phyloP scores from a whole-genome alignment of 140 eudicot species.

The Cichorium intybus region DNA sequence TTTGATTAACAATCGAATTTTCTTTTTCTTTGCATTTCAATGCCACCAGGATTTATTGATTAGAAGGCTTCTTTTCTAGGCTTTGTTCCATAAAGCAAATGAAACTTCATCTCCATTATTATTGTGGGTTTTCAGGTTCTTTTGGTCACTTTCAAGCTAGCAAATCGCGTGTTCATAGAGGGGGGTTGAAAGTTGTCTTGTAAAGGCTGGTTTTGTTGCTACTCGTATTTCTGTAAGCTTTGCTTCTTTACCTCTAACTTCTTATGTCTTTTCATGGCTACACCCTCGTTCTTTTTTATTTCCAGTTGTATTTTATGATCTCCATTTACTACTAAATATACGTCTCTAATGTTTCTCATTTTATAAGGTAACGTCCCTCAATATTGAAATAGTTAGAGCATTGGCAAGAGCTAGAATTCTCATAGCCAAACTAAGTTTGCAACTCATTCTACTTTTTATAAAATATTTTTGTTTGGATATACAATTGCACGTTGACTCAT shows the following conservation, averaged over 20 bases:
- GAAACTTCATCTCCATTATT: not conserved
- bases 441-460: not conserved
- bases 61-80: too few relatives aligned
- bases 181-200: conserved; percentile 66
- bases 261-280: not conserved
- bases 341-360: not conserved
- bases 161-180: conserved; percentile 92
- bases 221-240: conserved; percentile 86
- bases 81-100: not conserved
- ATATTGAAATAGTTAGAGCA: conserved; percentile 93
- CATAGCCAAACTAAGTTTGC: too few relatives aligned
- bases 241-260: not conserved
- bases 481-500: not conserved
- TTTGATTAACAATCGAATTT: not conserved
- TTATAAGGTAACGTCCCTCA: conserved; percentile 89
- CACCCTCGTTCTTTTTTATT: too few relatives aligned
- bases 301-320: too few relatives aligned
- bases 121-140: conserved; percentile 58
- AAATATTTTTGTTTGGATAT: not conserved
- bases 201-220: conserved; percentile 95
- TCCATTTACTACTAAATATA: not conserved
- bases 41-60: too few relatives aligned
- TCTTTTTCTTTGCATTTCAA: not conserved
- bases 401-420: conserved; percentile 87
- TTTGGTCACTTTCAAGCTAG: conserved; percentile 99